These are phyloP conservation scores for Tetrahymena thermophila DNA, from an alignment of 73 alveolate genomes.

Conservation along the genomic window DNA sequence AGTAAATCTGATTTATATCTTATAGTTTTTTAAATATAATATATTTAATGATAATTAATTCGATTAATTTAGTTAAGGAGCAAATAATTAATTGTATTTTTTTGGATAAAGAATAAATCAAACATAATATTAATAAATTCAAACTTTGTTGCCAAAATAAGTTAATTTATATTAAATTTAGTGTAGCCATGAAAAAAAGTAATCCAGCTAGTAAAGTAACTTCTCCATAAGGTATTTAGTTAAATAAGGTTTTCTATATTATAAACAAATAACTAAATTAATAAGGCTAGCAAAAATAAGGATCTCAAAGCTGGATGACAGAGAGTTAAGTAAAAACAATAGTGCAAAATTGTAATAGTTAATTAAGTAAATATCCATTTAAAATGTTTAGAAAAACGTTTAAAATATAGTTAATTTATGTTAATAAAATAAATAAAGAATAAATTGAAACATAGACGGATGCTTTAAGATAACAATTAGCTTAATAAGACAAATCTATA, in stretches of 20 bases:
- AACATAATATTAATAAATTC: no score
- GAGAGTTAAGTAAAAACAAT: neutral
- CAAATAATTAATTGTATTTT: no score
- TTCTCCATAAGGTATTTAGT: neutral
- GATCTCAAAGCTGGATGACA: neutral
- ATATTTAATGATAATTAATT: no score
- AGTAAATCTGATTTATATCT: neutral
- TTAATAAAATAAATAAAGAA: neutral
- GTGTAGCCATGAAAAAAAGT: neutral
- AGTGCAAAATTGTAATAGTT: neutral
- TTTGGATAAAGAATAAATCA: neutral
- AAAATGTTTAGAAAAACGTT: neutral
- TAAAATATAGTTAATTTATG: neutral
- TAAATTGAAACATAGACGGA: neutral
- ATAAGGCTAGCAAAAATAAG: neutral
- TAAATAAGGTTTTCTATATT: no score
- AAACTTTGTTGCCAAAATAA: no score
- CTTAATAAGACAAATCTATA: neutral
- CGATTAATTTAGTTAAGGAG: neutral
- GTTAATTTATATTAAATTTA: no score
- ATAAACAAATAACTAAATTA: no score
- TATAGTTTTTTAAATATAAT: no score
- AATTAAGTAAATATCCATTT: neutral
- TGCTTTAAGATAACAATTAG: neutral
- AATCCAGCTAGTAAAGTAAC: neutral